Evolutionary conservation across 2,329 filamentous ascomycete species (phyloP).

Genomic region (Hymenoscyphus scutula): DNA sequence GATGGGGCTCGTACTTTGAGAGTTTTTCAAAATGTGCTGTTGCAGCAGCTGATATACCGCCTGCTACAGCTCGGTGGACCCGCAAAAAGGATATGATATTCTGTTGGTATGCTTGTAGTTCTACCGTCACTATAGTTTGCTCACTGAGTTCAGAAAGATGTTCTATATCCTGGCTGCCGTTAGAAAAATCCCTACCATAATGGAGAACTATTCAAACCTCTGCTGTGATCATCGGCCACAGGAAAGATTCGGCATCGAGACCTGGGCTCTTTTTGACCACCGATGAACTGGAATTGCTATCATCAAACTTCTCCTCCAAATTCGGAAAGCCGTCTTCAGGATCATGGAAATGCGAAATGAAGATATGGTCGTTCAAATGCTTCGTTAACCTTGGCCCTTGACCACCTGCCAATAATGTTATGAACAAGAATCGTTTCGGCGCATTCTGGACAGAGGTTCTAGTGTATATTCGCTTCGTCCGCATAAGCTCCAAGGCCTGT

Average conservation of each 20-base stretch:
- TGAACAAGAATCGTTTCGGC: slow-evolving; percentile 75
- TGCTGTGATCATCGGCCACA: slow-evolving; percentile 31
- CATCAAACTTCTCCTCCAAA: slow-evolving; percentile 58
- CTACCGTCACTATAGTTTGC: slow-evolving; percentile 64
- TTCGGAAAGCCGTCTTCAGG: slow-evolving; percentile 70
- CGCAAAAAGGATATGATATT: slow-evolving; percentile 86
- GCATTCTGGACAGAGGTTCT: slow-evolving; percentile 70
- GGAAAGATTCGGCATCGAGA: slow-evolving; percentile 15
- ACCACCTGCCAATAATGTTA: slow-evolving; percentile 64
- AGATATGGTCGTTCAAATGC: slow-evolving; percentile 77
- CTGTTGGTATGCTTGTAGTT: slow-evolving; percentile 80
- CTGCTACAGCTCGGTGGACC: slow-evolving; percentile 78
- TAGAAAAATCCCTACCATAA: slow-evolving; percentile 10
- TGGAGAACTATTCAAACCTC: slow-evolving; percentile 20
- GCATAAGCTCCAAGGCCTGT: slow-evolving; percentile 74
- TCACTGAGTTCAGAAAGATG: slow-evolving; percentile 49
- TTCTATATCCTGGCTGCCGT: slow-evolving; percentile 30
- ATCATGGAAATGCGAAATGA: slow-evolving; percentile 83
- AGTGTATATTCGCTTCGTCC: slow-evolving; percentile 74
- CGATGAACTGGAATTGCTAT: slow-evolving; percentile 33
- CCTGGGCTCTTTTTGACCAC: slow-evolving; percentile 34
- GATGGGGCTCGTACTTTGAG: slow-evolving; percentile 46
- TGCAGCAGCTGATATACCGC: slow-evolving; percentile 73
- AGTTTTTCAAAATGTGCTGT: slow-evolving; percentile 75
- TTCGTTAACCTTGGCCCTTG: slow-evolving; percentile 50